These are phyloP conservation scores for Buddleja alternifolia DNA, from an alignment of 257 asterid genomes.

Conservation along the genomic window DNA sequence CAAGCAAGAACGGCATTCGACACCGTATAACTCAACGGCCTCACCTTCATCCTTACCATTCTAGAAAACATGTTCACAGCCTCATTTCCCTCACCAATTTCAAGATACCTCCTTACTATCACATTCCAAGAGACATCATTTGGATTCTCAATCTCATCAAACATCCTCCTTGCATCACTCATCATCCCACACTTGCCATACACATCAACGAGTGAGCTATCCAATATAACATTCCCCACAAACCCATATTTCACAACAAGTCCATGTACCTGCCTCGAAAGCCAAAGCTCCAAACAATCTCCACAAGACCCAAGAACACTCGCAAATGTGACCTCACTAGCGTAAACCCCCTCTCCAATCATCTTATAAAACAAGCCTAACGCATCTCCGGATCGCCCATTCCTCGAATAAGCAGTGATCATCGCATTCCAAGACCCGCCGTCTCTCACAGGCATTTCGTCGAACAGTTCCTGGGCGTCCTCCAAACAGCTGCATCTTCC, in stretches of 20 bases:
- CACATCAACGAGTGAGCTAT: slow-evolving; percentile 77
- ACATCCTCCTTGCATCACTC: slow-evolving; percentile 73
- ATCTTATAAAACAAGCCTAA: slow-evolving; percentile 52
- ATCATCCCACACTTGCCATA: slow-evolving; percentile 76
- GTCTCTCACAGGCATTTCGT: slow-evolving; percentile 77
- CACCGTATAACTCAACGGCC: slow-evolving; percentile 70
- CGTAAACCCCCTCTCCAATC: slow-evolving; percentile 58
- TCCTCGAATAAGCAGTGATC: slow-evolving; percentile 62
- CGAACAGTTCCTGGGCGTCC: slow-evolving; percentile 73
- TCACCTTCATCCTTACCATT: slow-evolving; percentile 53
- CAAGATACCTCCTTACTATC: slow-evolving; percentile 80
- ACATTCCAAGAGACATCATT: slow-evolving; percentile 84
- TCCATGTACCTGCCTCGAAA: slow-evolving; percentile 70
- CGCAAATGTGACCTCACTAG: slow-evolving; percentile 80
- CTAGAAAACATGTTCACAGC: slow-evolving; percentile 58
- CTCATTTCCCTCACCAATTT: slow-evolving; percentile 58
- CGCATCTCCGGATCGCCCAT: slow-evolving; percentile 45
- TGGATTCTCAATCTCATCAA: slow-evolving; percentile 69
- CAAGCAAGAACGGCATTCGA: slow-evolving; percentile 82
- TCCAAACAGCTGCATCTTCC: slow-evolving; percentile 61
- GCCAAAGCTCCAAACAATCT: slow-evolving; percentile 45
- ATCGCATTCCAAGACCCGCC: slow-evolving; percentile 93
- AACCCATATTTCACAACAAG: slow-evolving; percentile 70
- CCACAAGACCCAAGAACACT: slow-evolving; percentile 67
- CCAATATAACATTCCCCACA: slow-evolving; percentile 70